Base-by-base conservation (phyloP, 768 basidiomycete genomes). In the Amanita muscaria region DNA sequence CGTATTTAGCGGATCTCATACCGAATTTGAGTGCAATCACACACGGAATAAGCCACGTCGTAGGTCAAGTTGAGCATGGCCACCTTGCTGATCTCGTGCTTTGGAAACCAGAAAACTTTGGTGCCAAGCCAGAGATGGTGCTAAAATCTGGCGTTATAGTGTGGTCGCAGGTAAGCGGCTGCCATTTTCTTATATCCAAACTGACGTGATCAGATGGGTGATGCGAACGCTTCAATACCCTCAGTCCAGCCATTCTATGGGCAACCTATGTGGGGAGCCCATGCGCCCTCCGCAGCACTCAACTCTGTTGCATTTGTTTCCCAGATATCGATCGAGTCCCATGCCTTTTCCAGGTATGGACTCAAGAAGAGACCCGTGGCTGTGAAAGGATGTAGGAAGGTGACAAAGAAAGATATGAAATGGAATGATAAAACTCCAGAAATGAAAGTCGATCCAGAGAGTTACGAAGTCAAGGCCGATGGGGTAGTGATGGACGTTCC, bases 81-180 rank as follows among this genome's bases (percentile, higher is more conserved):
- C 83, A 76, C 21, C 73, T 99, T 36, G 96, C 94, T 0, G 96
- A 99, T 60, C 74, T 99, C 33, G 93, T 97, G 0, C 70, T 98
- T 0, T 99, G 96, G 96, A 85, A 83, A 63, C 90, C 92, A 0
- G 85, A 89, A 59, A 82, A 85, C 58, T 98, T 98, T 61, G 96
- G 94, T 2, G 69, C 83, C 2, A 85, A 88, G 55, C 94, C 96
- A 0, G 88, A 93, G 59, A 85, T 90, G 84, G 83, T 98, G 33
- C 69, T 98, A 51, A 99, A 98, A 62, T 87, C 88, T 7, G 96
- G 96, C 18, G 81, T 96, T 5, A 93, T 98, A 53, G 88, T 74
- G 9, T 90, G 83, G 78, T 81, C 89, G 2, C 83, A 90, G 71
- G 90, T 89, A 48, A 44, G 76, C 30, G 16, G 2, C 1, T 12